Conservation (phyloP, 192 early-diverging fungal species). For the Backusella luteola region DNA sequence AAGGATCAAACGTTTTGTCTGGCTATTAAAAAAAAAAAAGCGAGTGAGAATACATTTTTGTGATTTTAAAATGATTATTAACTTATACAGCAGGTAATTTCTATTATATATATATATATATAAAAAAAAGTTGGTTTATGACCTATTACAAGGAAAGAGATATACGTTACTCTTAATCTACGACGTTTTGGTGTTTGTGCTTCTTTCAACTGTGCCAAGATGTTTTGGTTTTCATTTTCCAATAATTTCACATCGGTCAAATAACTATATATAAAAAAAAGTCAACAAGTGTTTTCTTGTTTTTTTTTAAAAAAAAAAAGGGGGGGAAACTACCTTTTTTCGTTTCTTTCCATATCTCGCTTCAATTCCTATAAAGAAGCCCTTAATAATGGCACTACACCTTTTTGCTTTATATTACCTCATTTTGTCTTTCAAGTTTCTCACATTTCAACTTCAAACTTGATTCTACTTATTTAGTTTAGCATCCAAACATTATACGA, state of each 20-base stretch:
- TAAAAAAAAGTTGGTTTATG: neutral
- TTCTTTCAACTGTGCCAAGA: neutral
- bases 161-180: neutral
- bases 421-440: neutral
- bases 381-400: neutral
- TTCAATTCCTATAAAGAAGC: neutral
- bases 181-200: neutral
- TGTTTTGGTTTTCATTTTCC: neutral
- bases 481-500: neutral
- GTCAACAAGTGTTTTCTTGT: no score
- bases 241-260: neutral
- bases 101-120: neutral
- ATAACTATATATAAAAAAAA: neutral
- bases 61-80: neutral
- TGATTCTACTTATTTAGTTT: neutral
- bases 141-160: neutral
- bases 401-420: neutral
- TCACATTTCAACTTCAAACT: neutral
- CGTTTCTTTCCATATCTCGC: neutral
- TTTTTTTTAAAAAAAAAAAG: no score
- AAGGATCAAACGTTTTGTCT: neutral
- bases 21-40: neutral
- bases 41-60: neutral
- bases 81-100: conserved; percentile 1
- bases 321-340: neutral